Base-by-base conservation (phyloP, 495 filamentous ascomycete species). In the Apiosordaria backusii region DNA sequence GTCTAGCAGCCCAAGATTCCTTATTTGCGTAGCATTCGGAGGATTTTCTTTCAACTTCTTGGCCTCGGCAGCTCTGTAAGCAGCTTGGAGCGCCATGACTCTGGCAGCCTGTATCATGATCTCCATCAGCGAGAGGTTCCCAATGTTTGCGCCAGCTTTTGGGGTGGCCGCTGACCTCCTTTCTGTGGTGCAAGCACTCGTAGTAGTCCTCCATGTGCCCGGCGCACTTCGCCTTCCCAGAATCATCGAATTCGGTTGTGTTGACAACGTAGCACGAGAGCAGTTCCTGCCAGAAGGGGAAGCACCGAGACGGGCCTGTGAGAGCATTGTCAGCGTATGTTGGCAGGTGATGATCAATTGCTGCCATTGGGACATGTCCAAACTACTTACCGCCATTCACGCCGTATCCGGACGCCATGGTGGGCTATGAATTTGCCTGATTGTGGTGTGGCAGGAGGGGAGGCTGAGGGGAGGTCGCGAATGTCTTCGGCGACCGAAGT, bases 251-350 rank as follows among this genome's bases (percentile, higher is more conserved):
- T 55, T 87, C 81, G 61, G 81, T 84, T 59, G 89, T 88, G 78
- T 94, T 93, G 74, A 93, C 85, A 58, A 94, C 90, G 75, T 96
- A 96, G 85, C 92, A 96, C 71, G 89, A 89, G 68, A 96, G 87
- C 63, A 93, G 81, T 74, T 96, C 92, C 81, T 96, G 95, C 96
- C 96, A 99, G 87, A 97, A 99, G 76, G 92, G 90, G 80, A 96
- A 98, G 88, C 95, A 99, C 81, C 96, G 89, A 72, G 87, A 88
- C 67, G 87, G 89, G 72, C 92, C 93, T 97, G 77, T 25, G 26
- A 40, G 18, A 18, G 21, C 15, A 40, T 61, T 45, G 29, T 61
- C 45, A 50, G 66, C 40, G 24, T 21, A 50, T 61, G 64, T 26
- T 58, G 57, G 53, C 61, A 18, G 35, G 5, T 45, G 35, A 45